Conservation (phyloP, 2,329 filamentous ascomycete genomes). For the Decorospora gaudefroyi region DNA sequence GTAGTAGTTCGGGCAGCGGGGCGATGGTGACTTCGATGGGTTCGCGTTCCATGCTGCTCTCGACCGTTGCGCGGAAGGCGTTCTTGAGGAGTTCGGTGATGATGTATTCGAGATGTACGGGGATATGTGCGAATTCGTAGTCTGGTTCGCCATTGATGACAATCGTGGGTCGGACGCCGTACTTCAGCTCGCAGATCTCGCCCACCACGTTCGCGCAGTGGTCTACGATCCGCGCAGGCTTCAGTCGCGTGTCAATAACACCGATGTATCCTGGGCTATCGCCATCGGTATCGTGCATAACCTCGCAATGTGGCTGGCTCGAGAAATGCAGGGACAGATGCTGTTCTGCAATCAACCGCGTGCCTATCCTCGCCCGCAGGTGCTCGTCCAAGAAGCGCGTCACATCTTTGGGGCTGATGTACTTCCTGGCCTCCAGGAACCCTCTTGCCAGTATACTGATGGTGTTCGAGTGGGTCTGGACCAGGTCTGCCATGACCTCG, state of each 20-base stretch:
- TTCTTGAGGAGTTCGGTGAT: slow-evolving; percentile 97
- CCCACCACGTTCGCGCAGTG: slow-evolving; percentile 87
- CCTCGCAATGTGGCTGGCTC: slow-evolving; percentile 70
- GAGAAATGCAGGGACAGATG: slow-evolving; percentile 87
- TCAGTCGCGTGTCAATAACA: slow-evolving; percentile 89
- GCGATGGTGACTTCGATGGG: slow-evolving; percentile 93
- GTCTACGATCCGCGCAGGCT: slow-evolving; percentile 79
- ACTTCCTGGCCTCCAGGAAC: slow-evolving; percentile 90
- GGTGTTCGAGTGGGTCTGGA: slow-evolving; percentile 90
- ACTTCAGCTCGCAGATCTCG: slow-evolving; percentile 95
- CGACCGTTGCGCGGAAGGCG: slow-evolving; percentile 89
- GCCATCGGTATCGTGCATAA: slow-evolving; percentile 52
- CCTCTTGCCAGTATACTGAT: slow-evolving; percentile 90
- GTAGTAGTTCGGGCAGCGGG: slow-evolving; percentile 60
- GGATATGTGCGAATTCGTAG: slow-evolving; percentile 90
- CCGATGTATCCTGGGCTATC: slow-evolving; percentile 72
- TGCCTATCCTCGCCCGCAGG: slow-evolving; percentile 90
- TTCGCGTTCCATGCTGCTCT: slow-evolving; percentile 76
- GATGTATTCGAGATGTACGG: slow-evolving; percentile 96
- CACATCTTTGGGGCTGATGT: slow-evolving; percentile 81
- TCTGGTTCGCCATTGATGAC: slow-evolving; percentile 82
- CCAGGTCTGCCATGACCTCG: slow-evolving; percentile 90
- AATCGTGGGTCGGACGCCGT: slow-evolving; percentile 81
- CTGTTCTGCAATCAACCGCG: slow-evolving; percentile 90
- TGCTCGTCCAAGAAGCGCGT: slow-evolving; percentile 92